Conservation (phyloP, 2,329 filamentous ascomycete genomes). For the Aspergillus pseudoterreus region DNA sequence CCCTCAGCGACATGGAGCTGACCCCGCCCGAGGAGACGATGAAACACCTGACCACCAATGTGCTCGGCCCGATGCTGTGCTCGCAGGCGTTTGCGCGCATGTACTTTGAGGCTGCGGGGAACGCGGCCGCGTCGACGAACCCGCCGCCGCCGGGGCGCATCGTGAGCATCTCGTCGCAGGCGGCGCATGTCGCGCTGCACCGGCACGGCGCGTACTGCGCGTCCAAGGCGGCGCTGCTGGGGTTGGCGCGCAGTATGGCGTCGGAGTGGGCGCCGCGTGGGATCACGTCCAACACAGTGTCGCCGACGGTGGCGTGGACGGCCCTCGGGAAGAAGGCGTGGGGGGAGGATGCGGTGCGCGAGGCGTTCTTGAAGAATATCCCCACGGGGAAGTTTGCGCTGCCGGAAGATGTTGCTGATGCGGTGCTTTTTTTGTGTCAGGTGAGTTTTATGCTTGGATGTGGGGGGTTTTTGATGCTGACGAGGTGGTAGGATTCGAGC, state of each 20-base stretch:
- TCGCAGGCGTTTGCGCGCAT: constrained; percentile 44
- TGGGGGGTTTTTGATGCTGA: constrained; percentile 1
- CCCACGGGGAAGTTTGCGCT: constrained; percentile 38
- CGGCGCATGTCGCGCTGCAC: constrained; percentile 45
- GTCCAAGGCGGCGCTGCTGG: constrained; percentile 45
- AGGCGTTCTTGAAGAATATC: constrained; percentile 36
- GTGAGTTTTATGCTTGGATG: constrained; percentile 13
- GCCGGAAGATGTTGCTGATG: constrained; percentile 39
- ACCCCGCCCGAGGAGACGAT: constrained; percentile 43
- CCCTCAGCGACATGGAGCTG: constrained; percentile 41
- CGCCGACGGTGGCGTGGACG: constrained; percentile 47
- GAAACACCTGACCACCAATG: constrained; percentile 43
- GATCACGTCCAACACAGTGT: constrained; percentile 46
- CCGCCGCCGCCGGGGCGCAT: constrained; percentile 39
- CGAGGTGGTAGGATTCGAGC: constrained; percentile 30
- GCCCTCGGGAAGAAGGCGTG: constrained; percentile 43
- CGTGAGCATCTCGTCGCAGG: constrained; percentile 46
- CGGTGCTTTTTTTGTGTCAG: constrained; percentile 38
- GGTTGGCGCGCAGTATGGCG: constrained; percentile 45
- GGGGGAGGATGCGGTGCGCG: constrained; percentile 33
- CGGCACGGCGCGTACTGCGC: constrained; percentile 48
- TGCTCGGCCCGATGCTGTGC: constrained; percentile 45
- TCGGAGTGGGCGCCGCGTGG: constrained; percentile 46
- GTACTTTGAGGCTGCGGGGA: constrained; percentile 31
- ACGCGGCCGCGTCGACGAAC: constrained; percentile 8